Base-by-base conservation (phyloP, 2,329 filamentous ascomycete species). In the Hypomyces rosellus region DNA sequence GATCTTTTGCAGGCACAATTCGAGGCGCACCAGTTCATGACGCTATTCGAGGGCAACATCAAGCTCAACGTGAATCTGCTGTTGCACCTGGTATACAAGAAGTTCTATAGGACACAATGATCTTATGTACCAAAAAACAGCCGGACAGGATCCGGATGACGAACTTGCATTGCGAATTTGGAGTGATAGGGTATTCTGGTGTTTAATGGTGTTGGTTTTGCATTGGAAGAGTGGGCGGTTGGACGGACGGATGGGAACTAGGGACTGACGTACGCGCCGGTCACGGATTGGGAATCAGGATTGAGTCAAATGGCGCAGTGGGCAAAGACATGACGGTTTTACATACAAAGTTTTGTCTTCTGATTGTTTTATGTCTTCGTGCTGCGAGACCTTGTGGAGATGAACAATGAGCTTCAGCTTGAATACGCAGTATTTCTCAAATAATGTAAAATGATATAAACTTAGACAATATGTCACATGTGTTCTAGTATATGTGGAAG, bases 31-130 rank as follows among this genome's bases (percentile, higher is more conserved):
- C 90, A 96, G 71, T 96, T 95, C 68, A 91, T 97, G 82, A 90
- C 89, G 63, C 76, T 97, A 54, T 99, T 99, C 63, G 89, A 95
- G 66, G 85, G 85, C 49, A 81, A 79, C 56, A 77, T 96, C 65
- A 85, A 87, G 70, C 80, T 99, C 63, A 97, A 97, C 69, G 93
- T 99, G 63, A 99, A 99, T 74, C 70, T 99, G 64, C 82, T 99
- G 72, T 76, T 99, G 75, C 93, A 99, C 77, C 76, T 97, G 69
- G 81, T 99, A 59, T 97, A 97, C 77, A 95, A 95, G 81, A 99
- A 99, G 78, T 99, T 99, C 70, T 99, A 99, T 67, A 75, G 82
- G 54, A 85, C 83, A 53, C 81, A 85, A 62, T 84, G 72, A 71
- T 37, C 15, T 25, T 45, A 25, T n/a, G 42, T 20, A 15, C 39